Base-by-base conservation (phyloP, 176 grass and related monocot genomes). In the Triticum dicoccoides region DNA sequence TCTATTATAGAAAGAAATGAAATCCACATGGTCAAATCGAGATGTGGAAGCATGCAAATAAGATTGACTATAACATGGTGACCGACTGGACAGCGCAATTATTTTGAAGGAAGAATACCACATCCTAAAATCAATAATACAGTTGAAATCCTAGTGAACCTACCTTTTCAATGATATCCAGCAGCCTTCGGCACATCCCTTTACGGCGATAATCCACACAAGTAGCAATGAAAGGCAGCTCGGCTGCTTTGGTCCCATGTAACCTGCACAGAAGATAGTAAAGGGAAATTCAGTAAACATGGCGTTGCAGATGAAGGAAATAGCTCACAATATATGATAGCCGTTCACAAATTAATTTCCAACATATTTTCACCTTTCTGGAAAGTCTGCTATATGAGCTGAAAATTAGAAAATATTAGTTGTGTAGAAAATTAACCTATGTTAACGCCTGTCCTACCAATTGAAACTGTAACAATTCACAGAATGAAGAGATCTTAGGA, bases 201-300 rank as follows among this genome's bases (percentile, higher is more conserved):
- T 93, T 89, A 15, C 92, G 92, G 27, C 94, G 94, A 88, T 91
- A 91, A 81, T 96, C 92, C 14, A 74, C 38, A 83, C 79, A 92
- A 84, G 97, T 94, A 84, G 97, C 92, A 42, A 99, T 89, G 23
- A 99, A 92, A 73, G 94, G 97, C 69, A 99, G 80, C 59, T 99
- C 94, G 4, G 94, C 97, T 24, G 93, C 94, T 93, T 84, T 93
- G 73, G 87, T 89, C 21, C 97, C 97, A 94, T 99, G 97, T 62
- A 99, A 69, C 77, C 94, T 99, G 82, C 42, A 90, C 9, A 59
- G 0, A 51, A 58, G 2, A 87, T 73, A 77, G 3, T 77, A 64
- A 81, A 33, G 27, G 25, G 33, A 52, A 27, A 69, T 33, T 77
- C 29, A 3, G 5, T 88, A 64, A 81, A 32, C 73, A 82, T 68